phyloP scores from a whole-genome alignment of 2,329 filamentous ascomycete species.

The Calycina herbarum region DNA sequence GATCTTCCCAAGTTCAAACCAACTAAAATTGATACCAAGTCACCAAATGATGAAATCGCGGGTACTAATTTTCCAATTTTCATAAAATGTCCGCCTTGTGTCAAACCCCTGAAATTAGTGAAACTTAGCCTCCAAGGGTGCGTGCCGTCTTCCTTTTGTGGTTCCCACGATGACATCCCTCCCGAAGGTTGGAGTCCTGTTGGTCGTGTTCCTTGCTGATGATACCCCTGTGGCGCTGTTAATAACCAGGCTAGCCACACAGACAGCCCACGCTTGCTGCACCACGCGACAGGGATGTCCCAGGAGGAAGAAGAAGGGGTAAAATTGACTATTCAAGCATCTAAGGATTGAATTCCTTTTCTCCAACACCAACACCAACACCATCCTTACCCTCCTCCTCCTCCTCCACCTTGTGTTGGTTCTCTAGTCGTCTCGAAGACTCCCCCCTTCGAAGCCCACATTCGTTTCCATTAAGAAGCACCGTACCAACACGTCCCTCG shows the following conservation, averaged over 20 bases:
- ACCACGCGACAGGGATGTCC: background rate
- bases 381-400: background rate
- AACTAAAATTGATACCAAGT: background rate
- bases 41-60: background rate
- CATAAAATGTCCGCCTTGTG: background rate
- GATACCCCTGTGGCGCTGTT: background rate
- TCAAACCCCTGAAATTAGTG: conserved; percentile 5
- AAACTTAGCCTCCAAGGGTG: background rate
- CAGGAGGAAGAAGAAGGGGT: background rate
- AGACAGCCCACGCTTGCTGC: background rate
- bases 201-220: too few species aligned
- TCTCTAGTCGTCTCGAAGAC: background rate
- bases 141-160: background rate
- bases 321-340: background rate
- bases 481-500: background rate
- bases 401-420: background rate
- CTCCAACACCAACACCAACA: background rate
- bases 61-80: background rate
- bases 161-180: background rate
- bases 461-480: conserved; percentile 1
- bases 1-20: background rate
- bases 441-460: conserved; percentile 1
- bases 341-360: conserved; percentile 1
- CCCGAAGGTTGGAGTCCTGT: too few species aligned
- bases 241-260: background rate